phyloP scores from a whole-genome alignment of 768 basidiomycete genomes.

The Trametes gibbosa region DNA sequence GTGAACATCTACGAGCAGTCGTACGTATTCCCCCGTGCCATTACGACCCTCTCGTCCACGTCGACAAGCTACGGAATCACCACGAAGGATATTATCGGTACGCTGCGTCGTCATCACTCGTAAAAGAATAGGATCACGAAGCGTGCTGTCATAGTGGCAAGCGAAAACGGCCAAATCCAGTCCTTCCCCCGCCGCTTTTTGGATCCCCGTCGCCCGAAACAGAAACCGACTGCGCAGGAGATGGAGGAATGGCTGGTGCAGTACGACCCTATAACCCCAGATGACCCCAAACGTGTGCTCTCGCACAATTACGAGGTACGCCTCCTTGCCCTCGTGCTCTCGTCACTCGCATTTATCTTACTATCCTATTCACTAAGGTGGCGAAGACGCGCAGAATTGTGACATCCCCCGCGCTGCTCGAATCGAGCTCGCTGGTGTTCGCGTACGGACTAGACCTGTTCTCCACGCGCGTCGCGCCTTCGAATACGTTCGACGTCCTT shows the following conservation, averaged over 20 bases:
- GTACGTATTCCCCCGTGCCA: constrained; percentile 64
- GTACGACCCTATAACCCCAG: constrained; percentile 76
- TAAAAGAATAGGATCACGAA: background rate
- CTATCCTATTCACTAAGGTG: constrained; percentile 45
- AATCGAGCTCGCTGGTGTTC: constrained; percentile 89
- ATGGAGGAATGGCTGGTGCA: constrained; percentile 82
- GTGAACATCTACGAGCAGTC: constrained; percentile 64
- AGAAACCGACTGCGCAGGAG: constrained; percentile 74
- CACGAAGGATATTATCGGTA: constrained; percentile 82
- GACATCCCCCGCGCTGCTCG: constrained; percentile 81
- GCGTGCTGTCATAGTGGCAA: constrained; percentile 58
- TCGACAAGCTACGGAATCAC: constrained; percentile 88
- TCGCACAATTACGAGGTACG: constrained; percentile 56
- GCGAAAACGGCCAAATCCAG: constrained; percentile 67
- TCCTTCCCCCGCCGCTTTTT: constrained; percentile 70
- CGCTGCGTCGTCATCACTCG: constrained; percentile 23
- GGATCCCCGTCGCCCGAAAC: constrained; percentile 80
- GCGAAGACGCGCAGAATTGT: constrained; percentile 65
- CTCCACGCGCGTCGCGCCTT: constrained; percentile 79
- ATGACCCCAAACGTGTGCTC: constrained; percentile 59
- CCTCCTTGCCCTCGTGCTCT: background rate
- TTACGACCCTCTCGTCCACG: constrained; percentile 72
- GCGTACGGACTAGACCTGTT: constrained; percentile 89
- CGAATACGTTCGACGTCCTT: constrained; percentile 89
- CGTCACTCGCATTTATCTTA: background rate